phyloP scores from a whole-genome alignment of 2,329 filamentous ascomycete species.

The Fusarium globosum region DNA sequence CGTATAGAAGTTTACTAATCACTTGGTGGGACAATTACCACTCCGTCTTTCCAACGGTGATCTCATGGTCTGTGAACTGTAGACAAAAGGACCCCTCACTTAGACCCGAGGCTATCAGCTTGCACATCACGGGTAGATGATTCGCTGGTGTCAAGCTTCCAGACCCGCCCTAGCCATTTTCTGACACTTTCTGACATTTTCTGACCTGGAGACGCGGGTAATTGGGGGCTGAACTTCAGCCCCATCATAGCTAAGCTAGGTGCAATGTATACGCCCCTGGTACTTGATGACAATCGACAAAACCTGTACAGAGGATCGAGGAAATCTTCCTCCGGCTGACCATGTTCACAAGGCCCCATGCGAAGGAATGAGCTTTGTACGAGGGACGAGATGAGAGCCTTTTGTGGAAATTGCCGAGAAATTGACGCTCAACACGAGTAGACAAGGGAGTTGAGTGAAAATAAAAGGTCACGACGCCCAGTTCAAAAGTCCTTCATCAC shows the following conservation, averaged over 20 bases:
- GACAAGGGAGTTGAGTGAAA: rapidly evolving
- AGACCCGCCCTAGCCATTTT: rapidly evolving
- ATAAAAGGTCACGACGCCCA: not conserved
- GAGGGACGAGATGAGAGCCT: not conserved
- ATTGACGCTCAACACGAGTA: rapidly evolving
- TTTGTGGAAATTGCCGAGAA: not conserved
- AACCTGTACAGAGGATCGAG: rapidly evolving
- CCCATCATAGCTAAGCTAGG: not conserved
- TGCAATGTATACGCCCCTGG: rapidly evolving
- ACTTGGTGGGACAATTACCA: rapidly evolving
- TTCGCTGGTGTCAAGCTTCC: not conserved
- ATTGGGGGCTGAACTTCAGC: not conserved
- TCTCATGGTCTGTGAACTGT: not conserved
- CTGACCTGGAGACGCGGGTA: not conserved
- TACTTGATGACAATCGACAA: not conserved
- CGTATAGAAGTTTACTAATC: not conserved
- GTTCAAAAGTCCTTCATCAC: not conserved
- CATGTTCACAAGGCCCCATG: rapidly evolving
- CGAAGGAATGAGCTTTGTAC: not conserved
- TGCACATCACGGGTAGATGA: not conserved
- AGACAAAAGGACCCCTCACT: too few relatives aligned
- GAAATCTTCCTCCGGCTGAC: not conserved
- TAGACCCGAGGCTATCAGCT: too few relatives aligned
- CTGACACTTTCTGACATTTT: not conserved
- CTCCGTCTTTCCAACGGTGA: not conserved